Percentiles rank a stretch among this genome's conserved stretches.
Conservation (phyloP, 129 eudicot species). For the Silybum marianum region DNA sequence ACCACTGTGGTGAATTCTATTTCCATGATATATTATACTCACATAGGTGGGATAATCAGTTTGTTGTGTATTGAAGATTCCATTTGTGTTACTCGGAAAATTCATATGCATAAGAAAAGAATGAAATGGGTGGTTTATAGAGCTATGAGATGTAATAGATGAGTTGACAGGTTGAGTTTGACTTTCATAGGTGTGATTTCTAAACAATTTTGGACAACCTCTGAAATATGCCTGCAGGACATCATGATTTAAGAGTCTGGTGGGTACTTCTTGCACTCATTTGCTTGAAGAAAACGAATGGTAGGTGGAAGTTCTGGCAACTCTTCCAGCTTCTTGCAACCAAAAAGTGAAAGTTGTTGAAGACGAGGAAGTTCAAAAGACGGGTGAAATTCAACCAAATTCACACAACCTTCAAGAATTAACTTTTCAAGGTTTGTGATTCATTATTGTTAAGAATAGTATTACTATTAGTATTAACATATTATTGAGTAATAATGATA, state of each 20-base stretch:
- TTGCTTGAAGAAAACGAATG: rapidly evolving
- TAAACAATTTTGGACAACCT: constrained; percentile 2
- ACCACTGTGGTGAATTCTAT: too few species aligned
- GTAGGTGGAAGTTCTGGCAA: too few species aligned
- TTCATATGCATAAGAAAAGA: neutral
- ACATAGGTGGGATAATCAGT: too few species aligned
- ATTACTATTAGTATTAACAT: neutral
- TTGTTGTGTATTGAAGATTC: neutral
- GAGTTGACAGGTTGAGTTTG: neutral
- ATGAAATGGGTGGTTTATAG: neutral
- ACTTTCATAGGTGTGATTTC: neutral
- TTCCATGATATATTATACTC: too few species aligned
- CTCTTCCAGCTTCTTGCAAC: too few species aligned
- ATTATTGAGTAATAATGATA: neutral
- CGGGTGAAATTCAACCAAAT: constrained; percentile 17
- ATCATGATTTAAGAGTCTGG: too few species aligned
- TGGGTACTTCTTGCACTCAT: too few species aligned
- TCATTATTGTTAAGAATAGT: neutral
- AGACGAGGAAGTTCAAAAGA: constrained; percentile 10
- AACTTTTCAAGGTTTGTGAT: constrained; percentile 21
- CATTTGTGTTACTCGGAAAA: neutral
- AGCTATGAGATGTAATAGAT: neutral
- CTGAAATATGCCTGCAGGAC: too few species aligned
- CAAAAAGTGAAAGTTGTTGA: too few species aligned
- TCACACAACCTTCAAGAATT: constrained; percentile 24